Base-by-base conservation (phyloP, 257 asterid genomes). In the Solanum medicagineum region DNA sequence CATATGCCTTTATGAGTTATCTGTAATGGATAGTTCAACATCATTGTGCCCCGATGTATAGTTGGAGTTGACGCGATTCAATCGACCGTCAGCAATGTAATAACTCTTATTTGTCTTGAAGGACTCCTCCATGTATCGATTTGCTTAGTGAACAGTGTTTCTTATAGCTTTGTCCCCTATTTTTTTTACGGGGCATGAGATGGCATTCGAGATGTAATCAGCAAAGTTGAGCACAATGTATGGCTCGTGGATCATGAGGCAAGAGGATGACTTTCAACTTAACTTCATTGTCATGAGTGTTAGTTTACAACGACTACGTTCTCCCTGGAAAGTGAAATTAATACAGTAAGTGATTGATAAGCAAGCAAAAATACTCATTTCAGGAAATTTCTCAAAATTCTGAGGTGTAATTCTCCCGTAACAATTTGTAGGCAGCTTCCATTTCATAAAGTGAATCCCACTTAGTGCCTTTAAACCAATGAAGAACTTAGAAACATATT, bases 371-470 rank as follows among this genome's bases (percentile, higher is more conserved):
- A 77, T 49, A 89, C 97, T 89, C 82, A 95, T 98, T 88, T 94
- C 98, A 24, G 94, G 93, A 84, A 96, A 96, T 89, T 96, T 93
- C 83, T 96, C 99, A 9, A 96, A 96, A 90, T 96, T 96, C 89
- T 94, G 99, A 4, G 99, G 91, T 96, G 98, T 83, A 95, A 87
- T 62, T 96, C 98, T 87, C 99, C 98, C 12, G 91, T 90, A 24
- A 96, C 96, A 11, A 88, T 85, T 92, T 94, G 92, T 93, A 93
- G 69, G 98, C 97, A 88, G 99, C 97, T 90, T 96, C 98, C 95
- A 90, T 92, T 91, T 95, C 99, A 70, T 96, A 96, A 81, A 96
- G 97, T 26, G 56, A 55, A 20, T 96, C 99, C 99, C 99, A 96
- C 55, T 93, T 92, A 62, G 90, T 60, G 63, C 92, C 93, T 89